These are phyloP conservation scores for Gorgonomyces haynaldii DNA, from an alignment of 192 early-diverging fungal genomes.

Conservation along the genomic window DNA sequence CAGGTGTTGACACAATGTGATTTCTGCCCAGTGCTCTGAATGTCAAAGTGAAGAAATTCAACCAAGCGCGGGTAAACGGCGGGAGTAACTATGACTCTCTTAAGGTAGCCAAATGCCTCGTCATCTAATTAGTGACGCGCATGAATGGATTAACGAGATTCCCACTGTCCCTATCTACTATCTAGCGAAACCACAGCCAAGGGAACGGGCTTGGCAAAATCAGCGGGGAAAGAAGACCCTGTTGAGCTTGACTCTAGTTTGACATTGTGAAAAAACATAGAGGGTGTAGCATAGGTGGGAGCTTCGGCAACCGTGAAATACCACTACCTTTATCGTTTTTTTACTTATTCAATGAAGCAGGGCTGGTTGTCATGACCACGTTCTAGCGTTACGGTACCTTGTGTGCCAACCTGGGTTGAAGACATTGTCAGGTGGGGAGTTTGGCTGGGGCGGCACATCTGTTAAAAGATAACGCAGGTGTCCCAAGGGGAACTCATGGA, in stretches of 20 bases:
- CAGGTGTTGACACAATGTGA: constrained; percentile 26
- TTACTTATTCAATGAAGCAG: constrained; percentile 51
- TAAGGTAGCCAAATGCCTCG: constrained; percentile 37
- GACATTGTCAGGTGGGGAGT: constrained; percentile 67
- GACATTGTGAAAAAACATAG: constrained; percentile 61
- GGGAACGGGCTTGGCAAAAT: constrained; percentile 59
- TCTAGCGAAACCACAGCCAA: constrained; percentile 64
- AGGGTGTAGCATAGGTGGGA: constrained; percentile 59
- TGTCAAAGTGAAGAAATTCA: constrained; percentile 67
- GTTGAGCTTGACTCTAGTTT: constrained; percentile 55
- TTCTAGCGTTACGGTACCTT: constrained; percentile 18
- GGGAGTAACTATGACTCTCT: constrained; percentile 70
- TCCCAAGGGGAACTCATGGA: constrained; percentile 63
- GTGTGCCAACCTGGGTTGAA: constrained; percentile 46
- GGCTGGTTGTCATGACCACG: constrained; percentile 19
- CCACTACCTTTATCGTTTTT: constrained; percentile 51
- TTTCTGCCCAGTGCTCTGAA: constrained; percentile 73
- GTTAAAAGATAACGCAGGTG: constrained; percentile 70
- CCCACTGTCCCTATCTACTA: constrained; percentile 44
- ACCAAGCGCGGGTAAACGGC: constrained; percentile 60
- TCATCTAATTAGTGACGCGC: constrained; percentile 58
- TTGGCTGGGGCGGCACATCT: constrained; percentile 70
- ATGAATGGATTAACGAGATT: constrained; percentile 58
- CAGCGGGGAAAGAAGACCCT: constrained; percentile 57
- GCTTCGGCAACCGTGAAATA: constrained; percentile 48